Evolutionary conservation across 768 basidiomycete species (phyloP), one percentile per base, ranked within the genome.

Genomic region (Suillus hirtellus): DNA sequence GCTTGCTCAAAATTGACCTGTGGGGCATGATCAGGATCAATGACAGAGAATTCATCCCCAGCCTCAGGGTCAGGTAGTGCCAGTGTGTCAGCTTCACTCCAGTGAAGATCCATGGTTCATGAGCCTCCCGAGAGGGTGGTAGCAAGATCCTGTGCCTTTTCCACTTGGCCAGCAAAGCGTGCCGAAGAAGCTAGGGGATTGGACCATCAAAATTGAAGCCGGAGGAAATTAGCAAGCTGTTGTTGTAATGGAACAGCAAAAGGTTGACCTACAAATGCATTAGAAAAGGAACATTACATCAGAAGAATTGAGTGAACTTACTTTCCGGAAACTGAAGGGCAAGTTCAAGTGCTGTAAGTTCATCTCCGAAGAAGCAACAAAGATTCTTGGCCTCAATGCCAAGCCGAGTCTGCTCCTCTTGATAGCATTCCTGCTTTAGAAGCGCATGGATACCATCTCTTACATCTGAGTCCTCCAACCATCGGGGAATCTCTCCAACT

Each of bases 391-490:
- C 71, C 61, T 80, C 76, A 0, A 40, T 3, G 0, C 64, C 66
- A 0, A 79, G 65, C 0, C 72, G 69, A 0, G 21, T 34, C 4
- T 58, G 58, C 63, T 80, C 77, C 59, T 80, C 78, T 4, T 34
- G 9, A 46, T 76, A 78, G 4, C 69, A 66, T 40, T 78, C 70
- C 0, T 60, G 10, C 52, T 68, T 71, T 1, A 76, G 67, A 65
- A 78, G 59, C 17, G 66, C 65, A 34, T 64, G 65, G 1, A 81
- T 81, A 0, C 78, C 76, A 0, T 69, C 61, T 1, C 70, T 72
- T 1, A 78, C 68, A 12, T 71, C 62, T 2, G 52, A n/a, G 47
- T 81, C 75, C 3, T 73, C 66, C 0, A 79, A 69, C 79, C 80
- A 81, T 15, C 53, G 60, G 4, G 72, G 76, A 0, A 67, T 47